Percentiles rank a stretch among this genome's conserved stretches.
These are phyloP conservation scores for Amorphotheca resinae DNA, from an alignment of 495 filamentous ascomycete genomes.

Conservation along the genomic window DNA sequence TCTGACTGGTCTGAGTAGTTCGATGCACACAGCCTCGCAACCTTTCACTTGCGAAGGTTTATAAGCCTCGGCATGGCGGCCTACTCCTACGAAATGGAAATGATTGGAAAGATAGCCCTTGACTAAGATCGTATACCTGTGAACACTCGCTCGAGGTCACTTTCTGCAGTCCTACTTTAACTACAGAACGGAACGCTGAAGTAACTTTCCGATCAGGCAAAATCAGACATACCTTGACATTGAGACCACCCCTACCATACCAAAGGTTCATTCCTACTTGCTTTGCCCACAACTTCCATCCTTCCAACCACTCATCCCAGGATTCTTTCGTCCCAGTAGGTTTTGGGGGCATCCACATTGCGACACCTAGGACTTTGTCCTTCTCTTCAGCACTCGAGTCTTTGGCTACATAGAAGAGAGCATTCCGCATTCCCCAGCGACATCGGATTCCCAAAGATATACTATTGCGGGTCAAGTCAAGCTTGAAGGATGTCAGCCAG, in stretches of 20 bases:
- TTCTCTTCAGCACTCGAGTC: slow-evolving; percentile 24
- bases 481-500: slow-evolving; percentile 10
- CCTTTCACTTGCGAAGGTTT: too few relatives aligned
- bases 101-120: too few relatives aligned
- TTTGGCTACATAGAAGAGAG: slow-evolving; percentile 52
- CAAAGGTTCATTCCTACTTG: slow-evolving; percentile 50
- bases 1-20: too few relatives aligned
- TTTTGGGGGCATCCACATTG: slow-evolving; percentile 50
- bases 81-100: too few relatives aligned
- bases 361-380: slow-evolving; percentile 43
- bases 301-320: slow-evolving; percentile 44
- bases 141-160: too few relatives aligned
- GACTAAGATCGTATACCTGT: too few relatives aligned
- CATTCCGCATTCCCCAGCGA: slow-evolving; percentile 48
- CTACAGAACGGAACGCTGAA: too few relatives aligned
- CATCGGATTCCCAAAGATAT: slow-evolving; percentile 38
- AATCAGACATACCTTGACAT: slow-evolving; percentile 30
- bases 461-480: slow-evolving; percentile 14
- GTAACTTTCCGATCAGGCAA: too few relatives aligned
- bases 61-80: too few relatives aligned
- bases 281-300: slow-evolving; percentile 44
- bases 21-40: too few relatives aligned
- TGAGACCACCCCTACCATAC: slow-evolving; percentile 52
- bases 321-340: slow-evolving; percentile 27
- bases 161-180: too few relatives aligned